Conservation (phyloP, 805 yeast species). For the Wickerhamiella azyma region DNA sequence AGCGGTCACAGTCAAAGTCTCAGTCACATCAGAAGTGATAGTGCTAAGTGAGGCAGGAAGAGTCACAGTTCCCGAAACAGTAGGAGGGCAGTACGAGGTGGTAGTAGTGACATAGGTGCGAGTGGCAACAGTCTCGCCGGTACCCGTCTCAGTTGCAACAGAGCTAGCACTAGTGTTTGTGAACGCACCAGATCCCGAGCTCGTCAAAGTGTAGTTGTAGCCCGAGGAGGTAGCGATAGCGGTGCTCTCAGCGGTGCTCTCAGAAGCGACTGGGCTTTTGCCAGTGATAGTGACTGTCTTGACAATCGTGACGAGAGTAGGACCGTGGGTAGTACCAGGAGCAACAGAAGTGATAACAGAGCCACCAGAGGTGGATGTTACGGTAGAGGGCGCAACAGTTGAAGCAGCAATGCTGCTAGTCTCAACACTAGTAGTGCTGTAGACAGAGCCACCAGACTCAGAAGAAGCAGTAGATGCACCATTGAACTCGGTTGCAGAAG, state of each 20-base stretch:
- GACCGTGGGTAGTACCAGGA: conserved; percentile 6
- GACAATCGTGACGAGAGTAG: conserved; percentile 3
- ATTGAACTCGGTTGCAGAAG: no score
- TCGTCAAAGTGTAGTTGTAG: background rate
- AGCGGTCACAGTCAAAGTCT: background rate
- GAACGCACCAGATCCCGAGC: background rate
- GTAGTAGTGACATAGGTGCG: background rate
- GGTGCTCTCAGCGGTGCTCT: background rate
- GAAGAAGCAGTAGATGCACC: background rate
- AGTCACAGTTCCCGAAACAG: conserved; percentile 2
- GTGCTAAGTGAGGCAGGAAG: conserved; percentile 3
- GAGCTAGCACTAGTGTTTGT: background rate
- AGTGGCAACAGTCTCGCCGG: background rate
- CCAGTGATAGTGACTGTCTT: conserved; percentile 1
- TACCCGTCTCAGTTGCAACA: background rate
- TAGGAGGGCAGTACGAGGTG: background rate
- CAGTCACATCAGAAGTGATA: background rate
- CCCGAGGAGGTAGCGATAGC: background rate
- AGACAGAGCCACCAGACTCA: background rate
- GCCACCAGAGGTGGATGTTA: background rate
- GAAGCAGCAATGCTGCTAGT: conserved; percentile 1
- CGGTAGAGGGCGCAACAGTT: conserved; percentile 1
- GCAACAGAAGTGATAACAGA: background rate
- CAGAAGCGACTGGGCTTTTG: background rate
- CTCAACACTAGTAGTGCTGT: background rate